Percentiles rank a stretch among this genome's conserved stretches.
Evolutionary conservation across 257 asterid genomes (phyloP).

Genomic region (Solanum bulbocastanum): DNA sequence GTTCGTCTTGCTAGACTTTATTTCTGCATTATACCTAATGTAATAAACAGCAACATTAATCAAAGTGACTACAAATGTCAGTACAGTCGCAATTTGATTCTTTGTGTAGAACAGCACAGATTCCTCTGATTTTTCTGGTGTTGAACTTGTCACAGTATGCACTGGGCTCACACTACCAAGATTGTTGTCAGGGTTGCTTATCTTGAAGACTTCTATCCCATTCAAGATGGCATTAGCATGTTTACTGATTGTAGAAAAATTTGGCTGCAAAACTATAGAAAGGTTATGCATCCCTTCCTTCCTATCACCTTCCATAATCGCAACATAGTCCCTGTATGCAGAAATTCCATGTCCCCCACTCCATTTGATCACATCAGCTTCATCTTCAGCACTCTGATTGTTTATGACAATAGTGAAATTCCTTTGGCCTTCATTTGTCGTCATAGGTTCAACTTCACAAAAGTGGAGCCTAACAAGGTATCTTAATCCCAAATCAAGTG

Average conservation of each 20-base stretch:
- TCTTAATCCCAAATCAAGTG: conserved; percentile 51
- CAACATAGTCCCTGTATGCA: conserved; percentile 41
- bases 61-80: conserved; percentile 26
- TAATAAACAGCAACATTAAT: conserved; percentile 31
- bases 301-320: conserved; percentile 52
- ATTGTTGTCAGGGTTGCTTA: conserved; percentile 59
- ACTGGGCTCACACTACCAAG: conserved; percentile 21
- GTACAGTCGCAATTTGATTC: conserved; percentile 13
- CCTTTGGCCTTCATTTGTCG: conserved; percentile 8
- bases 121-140: conserved; percentile 4
- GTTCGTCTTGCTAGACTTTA: conserved; percentile 16
- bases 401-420: conserved; percentile 32
- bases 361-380: conserved; percentile 21
- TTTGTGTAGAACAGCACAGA: neutral
- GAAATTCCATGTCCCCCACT: neutral
- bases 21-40: conserved; percentile 24
- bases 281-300: conserved; percentile 23
- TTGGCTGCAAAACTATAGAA: conserved; percentile 30
- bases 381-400: conserved; percentile 33
- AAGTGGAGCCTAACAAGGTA: conserved; percentile 60
- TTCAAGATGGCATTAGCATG: conserved; percentile 17
- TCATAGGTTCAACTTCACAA: conserved; percentile 20
- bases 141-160: neutral
- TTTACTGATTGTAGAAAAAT: neutral
- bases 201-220: conserved; percentile 54